Conservation (phyloP, 148 eudicot species). For the Talinum fruticosum region DNA sequence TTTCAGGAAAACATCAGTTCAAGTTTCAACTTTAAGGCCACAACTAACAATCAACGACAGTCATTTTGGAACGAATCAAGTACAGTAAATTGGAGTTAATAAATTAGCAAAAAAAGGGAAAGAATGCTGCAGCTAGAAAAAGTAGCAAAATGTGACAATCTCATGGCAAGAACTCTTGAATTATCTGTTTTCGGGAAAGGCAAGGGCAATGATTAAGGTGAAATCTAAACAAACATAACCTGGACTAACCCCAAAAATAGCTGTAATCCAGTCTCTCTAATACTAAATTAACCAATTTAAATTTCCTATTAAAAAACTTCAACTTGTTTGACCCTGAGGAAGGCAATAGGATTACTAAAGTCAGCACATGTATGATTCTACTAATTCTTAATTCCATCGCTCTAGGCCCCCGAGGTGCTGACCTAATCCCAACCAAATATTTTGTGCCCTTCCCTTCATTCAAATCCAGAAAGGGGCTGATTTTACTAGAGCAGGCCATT, state of each 20-base stretch:
- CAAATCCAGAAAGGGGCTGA: background rate
- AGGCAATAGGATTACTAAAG: constrained; percentile 2
- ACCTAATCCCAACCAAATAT: background rate
- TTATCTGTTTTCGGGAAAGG: background rate
- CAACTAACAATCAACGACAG: background rate
- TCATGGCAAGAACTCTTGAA: no score
- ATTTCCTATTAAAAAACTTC: background rate
- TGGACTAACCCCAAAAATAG: background rate
- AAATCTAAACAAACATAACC: background rate
- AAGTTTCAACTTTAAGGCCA: background rate
- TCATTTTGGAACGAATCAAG: background rate
- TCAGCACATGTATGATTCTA: background rate
- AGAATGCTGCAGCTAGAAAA: background rate
- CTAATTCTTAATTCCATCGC: background rate
- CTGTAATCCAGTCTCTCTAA: background rate
- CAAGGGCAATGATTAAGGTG: background rate
- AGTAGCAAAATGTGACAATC: background rate
- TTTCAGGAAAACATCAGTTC: background rate
- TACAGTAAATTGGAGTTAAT: background rate
- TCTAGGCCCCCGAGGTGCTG: background rate
- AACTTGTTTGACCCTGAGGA: background rate
- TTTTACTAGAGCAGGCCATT: constrained; percentile 5
- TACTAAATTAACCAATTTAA: background rate
- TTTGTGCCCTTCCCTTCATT: background rate
- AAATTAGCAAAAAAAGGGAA: background rate